Conservation (phyloP, 2,329 filamentous ascomycete genomes). For the Sclerotinia borealis region DNA sequence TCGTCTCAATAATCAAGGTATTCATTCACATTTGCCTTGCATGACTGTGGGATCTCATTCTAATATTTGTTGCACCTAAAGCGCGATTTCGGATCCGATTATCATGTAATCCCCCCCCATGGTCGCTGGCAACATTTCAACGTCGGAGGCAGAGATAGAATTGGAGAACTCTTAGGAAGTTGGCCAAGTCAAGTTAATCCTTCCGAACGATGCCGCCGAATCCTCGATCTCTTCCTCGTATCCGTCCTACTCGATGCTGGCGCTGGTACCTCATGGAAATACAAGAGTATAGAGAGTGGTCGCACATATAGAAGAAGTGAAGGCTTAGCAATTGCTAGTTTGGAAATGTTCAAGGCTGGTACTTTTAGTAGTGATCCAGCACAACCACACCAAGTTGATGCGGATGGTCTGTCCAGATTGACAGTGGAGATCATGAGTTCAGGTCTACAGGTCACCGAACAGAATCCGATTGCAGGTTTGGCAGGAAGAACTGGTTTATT, state of each 20-base stretch:
- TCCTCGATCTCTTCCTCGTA: slow-evolving; percentile 73
- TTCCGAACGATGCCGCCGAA: slow-evolving; percentile 65
- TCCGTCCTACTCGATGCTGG: slow-evolving; percentile 83
- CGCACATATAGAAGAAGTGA: slow-evolving; percentile 79
- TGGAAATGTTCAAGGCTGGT: slow-evolving; percentile 93
- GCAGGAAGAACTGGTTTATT: slow-evolving; percentile 79
- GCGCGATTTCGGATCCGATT: slow-evolving; percentile 66
- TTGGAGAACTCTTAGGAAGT: slow-evolving; percentile 63
- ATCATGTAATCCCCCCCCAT: slow-evolving; percentile 74
- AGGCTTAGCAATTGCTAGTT: slow-evolving; percentile 68
- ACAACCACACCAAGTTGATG: slow-evolving; percentile 88
- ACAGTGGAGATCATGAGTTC: slow-evolving; percentile 69
- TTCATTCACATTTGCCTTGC: slow-evolving; percentile 11
- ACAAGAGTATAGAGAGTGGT: slow-evolving; percentile 85
- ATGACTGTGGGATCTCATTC: not conserved
- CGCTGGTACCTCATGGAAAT: slow-evolving; percentile 84
- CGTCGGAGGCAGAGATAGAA: slow-evolving; percentile 68
- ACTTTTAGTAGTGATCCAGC: slow-evolving; percentile 75
- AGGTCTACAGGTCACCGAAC: slow-evolving; percentile 76
- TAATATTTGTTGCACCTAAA: slow-evolving; percentile 30
- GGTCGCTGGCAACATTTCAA: slow-evolving; percentile 80
- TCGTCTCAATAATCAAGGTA: slow-evolving; percentile 71
- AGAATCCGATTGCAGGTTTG: slow-evolving; percentile 77
- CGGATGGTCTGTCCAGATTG: slow-evolving; percentile 66
- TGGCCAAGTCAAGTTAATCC: slow-evolving; percentile 63